phyloP scores from a whole-genome alignment of 2,329 filamentous ascomycete species.

The Diaporthe amygdali region DNA sequence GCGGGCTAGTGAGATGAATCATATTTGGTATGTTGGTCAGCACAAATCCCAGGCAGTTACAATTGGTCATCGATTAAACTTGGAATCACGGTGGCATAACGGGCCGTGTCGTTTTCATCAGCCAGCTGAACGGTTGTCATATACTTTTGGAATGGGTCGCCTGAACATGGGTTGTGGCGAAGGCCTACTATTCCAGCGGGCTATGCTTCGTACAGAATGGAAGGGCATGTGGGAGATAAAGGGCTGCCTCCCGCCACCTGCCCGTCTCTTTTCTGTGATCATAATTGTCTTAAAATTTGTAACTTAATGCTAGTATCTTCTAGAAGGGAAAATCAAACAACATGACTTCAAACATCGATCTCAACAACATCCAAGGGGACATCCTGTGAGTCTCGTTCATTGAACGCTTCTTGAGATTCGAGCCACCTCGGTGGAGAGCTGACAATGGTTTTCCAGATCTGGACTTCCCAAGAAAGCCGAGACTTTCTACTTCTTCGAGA shows the following conservation, averaged over 20 bases:
- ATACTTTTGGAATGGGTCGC: background rate
- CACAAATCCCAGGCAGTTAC: background rate
- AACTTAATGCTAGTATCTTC: background rate
- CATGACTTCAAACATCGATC: background rate
- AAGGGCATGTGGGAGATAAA: background rate
- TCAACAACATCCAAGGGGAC: background rate
- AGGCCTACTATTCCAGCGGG: background rate
- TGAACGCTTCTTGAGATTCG: no score
- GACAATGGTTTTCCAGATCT: background rate
- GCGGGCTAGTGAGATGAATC: background rate
- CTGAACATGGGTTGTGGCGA: background rate
- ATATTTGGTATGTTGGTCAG: constrained; percentile 3
- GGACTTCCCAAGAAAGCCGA: constrained; percentile 18
- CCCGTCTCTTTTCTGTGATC: background rate
- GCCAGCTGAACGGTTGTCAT: background rate
- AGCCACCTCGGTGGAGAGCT: background rate
- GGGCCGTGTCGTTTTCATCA: background rate
- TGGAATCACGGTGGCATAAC: background rate
- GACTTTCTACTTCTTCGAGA: constrained; percentile 16
- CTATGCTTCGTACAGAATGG: background rate
- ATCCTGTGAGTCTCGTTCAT: background rate
- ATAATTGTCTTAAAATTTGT: background rate
- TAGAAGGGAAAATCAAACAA: background rate
- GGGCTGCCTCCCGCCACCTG: background rate
- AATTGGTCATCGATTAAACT: background rate